phyloP scores from a whole-genome alignment of 2,329 filamentous ascomycete genomes.

The Ophiostoma ulmi region DNA sequence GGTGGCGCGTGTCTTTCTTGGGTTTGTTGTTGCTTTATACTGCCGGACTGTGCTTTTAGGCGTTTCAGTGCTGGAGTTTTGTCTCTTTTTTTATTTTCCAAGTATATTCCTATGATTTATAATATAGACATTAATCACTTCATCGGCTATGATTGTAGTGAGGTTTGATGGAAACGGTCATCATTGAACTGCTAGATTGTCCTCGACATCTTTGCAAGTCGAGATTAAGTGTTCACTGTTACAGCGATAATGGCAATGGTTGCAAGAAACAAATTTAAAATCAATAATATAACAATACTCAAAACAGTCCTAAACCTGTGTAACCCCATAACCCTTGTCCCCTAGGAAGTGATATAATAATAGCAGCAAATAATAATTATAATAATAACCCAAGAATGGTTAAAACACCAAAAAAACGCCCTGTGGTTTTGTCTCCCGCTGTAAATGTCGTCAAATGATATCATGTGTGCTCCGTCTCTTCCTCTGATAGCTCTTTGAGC shows the following conservation, averaged over 20 bases:
- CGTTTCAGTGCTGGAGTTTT: background rate
- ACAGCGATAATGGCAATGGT: background rate
- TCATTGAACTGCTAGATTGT: background rate
- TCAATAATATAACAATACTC: background rate
- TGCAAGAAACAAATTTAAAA: background rate
- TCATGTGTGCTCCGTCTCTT: conserved; percentile 3
- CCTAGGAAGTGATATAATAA: background rate
- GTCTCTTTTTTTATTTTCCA: background rate
- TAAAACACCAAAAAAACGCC: background rate
- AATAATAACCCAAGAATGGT: background rate
- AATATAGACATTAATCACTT: background rate
- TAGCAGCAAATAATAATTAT: background rate
- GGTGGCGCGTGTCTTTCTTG: background rate
- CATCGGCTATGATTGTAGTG: background rate
- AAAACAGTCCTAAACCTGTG: background rate
- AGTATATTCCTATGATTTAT: background rate
- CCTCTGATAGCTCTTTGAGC: background rate
- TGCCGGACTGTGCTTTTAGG: background rate
- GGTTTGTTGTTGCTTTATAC: background rate
- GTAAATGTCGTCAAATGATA: conserved; percentile 7
- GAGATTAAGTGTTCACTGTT: too few relatives aligned
- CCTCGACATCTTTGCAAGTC: too few relatives aligned
- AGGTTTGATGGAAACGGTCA: background rate
- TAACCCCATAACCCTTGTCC: background rate
- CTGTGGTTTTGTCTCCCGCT: background rate